Conservation (phyloP, 2,329 filamentous ascomycete genomes). For the Colletotrichum incanum region DNA sequence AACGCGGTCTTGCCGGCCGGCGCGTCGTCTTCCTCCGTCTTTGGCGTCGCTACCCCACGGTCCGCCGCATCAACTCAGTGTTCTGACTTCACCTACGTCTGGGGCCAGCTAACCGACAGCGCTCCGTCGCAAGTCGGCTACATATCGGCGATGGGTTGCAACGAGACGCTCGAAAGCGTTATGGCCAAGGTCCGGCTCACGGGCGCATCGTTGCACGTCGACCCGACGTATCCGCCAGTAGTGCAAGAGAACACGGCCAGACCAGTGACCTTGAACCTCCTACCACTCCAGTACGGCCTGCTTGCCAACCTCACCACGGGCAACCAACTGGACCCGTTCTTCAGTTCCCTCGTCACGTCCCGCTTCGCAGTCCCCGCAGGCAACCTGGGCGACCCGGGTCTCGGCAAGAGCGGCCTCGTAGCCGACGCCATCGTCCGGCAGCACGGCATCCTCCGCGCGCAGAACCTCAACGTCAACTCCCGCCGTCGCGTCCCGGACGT, state of each 20-base stretch:
- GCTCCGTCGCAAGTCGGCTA: constrained; percentile 49
- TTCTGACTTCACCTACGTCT: constrained; percentile 54
- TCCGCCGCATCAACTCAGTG: constrained; percentile 47
- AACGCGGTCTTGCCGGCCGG: constrained; percentile 44
- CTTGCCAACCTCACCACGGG: constrained; percentile 49
- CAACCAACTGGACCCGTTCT: constrained; percentile 54
- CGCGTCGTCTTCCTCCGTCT: constrained; percentile 43
- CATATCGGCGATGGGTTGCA: constrained; percentile 55
- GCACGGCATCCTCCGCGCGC: constrained; percentile 55
- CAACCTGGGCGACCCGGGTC: constrained; percentile 46
- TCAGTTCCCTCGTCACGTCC: constrained; percentile 53
- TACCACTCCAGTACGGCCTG: constrained; percentile 50
- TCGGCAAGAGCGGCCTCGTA: constrained; percentile 43
- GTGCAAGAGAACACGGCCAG: constrained; percentile 46
- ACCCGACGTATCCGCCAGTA: constrained; percentile 48
- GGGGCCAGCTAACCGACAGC: constrained; percentile 51
- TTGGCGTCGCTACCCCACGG: constrained; percentile 45
- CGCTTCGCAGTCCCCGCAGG: constrained; percentile 50
- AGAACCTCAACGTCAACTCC: constrained; percentile 50
- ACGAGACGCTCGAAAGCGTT: constrained; percentile 55
- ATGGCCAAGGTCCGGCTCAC: constrained; percentile 46
- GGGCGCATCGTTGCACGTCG: constrained; percentile 48
- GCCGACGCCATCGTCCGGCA: constrained; percentile 54
- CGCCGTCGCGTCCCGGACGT: constrained; percentile 42
- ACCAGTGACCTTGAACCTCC: constrained; percentile 45